A percentile compares a stretch with the other conserved stretches of the same genome.
Conservation (phyloP, 2,329 filamentous ascomycete genomes). For the Fusarium sp. region DNA sequence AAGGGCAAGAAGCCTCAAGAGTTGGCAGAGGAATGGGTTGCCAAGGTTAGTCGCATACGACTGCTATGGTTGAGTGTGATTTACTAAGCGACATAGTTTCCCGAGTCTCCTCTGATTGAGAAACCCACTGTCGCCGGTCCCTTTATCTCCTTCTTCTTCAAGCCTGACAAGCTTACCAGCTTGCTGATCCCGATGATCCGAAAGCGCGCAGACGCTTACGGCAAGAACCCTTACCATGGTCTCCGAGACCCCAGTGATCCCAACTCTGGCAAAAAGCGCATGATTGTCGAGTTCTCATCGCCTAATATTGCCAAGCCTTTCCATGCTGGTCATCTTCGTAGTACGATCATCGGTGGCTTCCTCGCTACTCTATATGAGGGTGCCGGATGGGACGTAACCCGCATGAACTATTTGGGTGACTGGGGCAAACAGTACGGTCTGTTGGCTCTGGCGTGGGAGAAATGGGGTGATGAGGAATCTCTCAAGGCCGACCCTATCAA, state of each 20-base stretch:
- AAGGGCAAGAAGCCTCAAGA: conserved; percentile 74
- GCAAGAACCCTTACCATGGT: conserved; percentile 64
- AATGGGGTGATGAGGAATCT: conserved; percentile 77
- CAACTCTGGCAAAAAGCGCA: conserved; percentile 68
- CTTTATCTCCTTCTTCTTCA: conserved; percentile 84
- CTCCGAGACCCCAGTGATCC: conserved; percentile 69
- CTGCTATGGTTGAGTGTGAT: background rate
- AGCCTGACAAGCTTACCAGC: conserved; percentile 69
- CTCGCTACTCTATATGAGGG: conserved; percentile 75
- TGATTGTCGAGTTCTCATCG: conserved; percentile 83
- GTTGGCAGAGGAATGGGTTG: conserved; percentile 68
- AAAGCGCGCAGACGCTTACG: conserved; percentile 63
- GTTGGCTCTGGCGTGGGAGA: conserved; percentile 74
- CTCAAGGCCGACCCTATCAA: conserved; percentile 79
- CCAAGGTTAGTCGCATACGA: conserved; percentile 57
- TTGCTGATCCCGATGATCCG: conserved; percentile 76
- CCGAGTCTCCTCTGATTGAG: conserved; percentile 76
- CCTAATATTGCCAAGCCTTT: conserved; percentile 90
- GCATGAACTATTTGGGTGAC: conserved; percentile 66
- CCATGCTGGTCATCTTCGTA: conserved; percentile 79
- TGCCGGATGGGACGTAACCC: conserved; percentile 76
- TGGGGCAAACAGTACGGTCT: conserved; percentile 47
- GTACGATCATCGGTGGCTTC: conserved; percentile 83
- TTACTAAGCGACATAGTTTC: conserved; percentile 62
- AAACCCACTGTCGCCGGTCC: conserved; percentile 73